Evolutionary conservation across 495 filamentous ascomycete genomes (phyloP), one percentile per base, ranked within the genome.

Genomic region (Bacidia rubella): DNA sequence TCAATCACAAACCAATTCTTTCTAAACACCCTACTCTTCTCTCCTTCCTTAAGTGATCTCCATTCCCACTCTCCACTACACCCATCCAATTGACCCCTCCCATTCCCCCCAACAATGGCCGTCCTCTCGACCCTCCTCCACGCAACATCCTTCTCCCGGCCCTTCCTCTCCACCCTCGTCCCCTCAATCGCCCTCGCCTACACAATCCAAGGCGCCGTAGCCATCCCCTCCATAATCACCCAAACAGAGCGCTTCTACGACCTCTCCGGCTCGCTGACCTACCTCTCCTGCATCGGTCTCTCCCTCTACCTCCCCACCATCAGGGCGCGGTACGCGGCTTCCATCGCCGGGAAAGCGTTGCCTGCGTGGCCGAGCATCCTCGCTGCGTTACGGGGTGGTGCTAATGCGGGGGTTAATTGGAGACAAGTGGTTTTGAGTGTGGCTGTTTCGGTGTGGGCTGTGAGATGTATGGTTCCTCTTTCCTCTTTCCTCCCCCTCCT

Each of bases 181-280:
- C 81, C 80, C 11, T 69, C 70, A 54, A 67, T 82, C 22, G 70
- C 69, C 20, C 70, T 79, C 19, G 77, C 62, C 38, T 64, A 62
- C 43, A 45, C 50, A 25, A 49, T 64, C 27, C 62, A 64, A 58
- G 60, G 69, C 23, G 73, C 67, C 47, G 73, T 73, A 26, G 81
- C 76, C 5, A 56, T 82, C 7, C 80, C 80, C 3, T 80, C 78
- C 2, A 77, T 81, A 40, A 49, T 69, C 54, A 63, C 66, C 40
- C 72, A 76, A 57, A 72, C 74, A 11, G 78, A 83, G 50, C 72
- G 73, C 43, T 82, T 80, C 67, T 85, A 79, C 61, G 81, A 85
- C 58, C 66, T 78, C 49, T 81, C 78, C 1, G 80, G 80, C 55
- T 75, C 73, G 2, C 57, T 79, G 2, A 85, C 78, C 7, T 81